A percentile compares a stretch with the other conserved stretches of the same genome.
phyloP scores from a whole-genome alignment of 2,329 filamentous ascomycete species.

The Colletotrichum sp. region DNA sequence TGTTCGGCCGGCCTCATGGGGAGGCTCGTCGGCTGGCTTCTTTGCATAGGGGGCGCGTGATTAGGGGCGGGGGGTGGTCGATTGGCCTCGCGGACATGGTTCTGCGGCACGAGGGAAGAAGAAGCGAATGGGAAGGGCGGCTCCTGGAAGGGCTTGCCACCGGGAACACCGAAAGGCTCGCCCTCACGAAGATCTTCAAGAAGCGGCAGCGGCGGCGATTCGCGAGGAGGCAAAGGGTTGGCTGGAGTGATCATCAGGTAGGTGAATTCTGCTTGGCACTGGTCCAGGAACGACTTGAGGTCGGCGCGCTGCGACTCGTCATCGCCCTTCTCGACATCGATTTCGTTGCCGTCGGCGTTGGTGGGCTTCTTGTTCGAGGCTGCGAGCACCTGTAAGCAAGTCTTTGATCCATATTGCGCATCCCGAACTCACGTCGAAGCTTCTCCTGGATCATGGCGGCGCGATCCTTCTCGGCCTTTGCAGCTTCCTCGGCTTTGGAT shows the following conservation, averaged over 20 bases:
- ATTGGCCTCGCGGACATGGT: constrained; percentile 61
- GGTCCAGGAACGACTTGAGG: constrained; percentile 66
- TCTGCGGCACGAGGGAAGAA: constrained; percentile 41
- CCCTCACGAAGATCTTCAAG: constrained; percentile 65
- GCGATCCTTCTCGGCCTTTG: constrained; percentile 55
- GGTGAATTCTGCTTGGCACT: constrained; percentile 69
- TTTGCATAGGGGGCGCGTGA: constrained; percentile 62
- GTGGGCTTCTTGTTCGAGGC: constrained; percentile 12
- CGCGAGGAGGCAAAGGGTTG: constrained; percentile 69
- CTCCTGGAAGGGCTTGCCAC: constrained; percentile 40
- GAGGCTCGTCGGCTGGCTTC: constrained; percentile 38
- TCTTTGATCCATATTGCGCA: neutral
- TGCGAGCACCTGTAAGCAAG: neutral
- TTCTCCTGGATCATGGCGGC: constrained; percentile 61
- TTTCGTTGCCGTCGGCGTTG: constrained; percentile 51
- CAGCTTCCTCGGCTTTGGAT: constrained; percentile 43
- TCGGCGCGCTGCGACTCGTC: constrained; percentile 58
- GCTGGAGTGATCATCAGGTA: constrained; percentile 72
- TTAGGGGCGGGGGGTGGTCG: constrained; percentile 61
- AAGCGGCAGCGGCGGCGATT: constrained; percentile 62
- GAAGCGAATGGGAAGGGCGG: constrained; percentile 29
- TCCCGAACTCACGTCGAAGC: constrained; percentile 51
- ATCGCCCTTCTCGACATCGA: constrained; percentile 48
- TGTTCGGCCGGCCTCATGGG: constrained; percentile 39
- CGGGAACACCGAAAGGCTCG: constrained; percentile 52